Percentiles rank a stretch among this genome's conserved stretches.
Evolutionary conservation across 768 basidiomycete genomes (phyloP).

Genomic region (Hygrocybe coccinea): DNA sequence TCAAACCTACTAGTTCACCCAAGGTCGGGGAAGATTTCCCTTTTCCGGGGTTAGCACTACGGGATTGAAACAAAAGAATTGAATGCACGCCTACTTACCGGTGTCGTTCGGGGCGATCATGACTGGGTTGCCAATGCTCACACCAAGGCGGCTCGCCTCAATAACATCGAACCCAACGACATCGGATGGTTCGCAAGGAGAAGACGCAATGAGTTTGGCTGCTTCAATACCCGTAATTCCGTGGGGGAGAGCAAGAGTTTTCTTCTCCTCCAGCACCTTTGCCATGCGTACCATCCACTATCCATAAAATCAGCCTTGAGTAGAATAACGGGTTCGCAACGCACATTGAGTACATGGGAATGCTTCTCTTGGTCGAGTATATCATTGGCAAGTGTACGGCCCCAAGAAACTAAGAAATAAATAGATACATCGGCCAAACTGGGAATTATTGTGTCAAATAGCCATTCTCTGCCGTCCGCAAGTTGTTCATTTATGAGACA

Average conservation of each 20-base stretch:
- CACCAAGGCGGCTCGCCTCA: slow-evolving; percentile 41
- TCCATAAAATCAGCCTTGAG: slow-evolving; percentile 4
- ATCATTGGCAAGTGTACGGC: slow-evolving; percentile 31
- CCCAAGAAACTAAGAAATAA: slow-evolving; percentile 48
- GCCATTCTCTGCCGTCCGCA: slow-evolving; percentile 51
- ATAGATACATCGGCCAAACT: slow-evolving; percentile 50
- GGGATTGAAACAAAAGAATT: neutral
- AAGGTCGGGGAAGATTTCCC: slow-evolving; percentile 40
- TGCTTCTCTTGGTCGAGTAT: slow-evolving; percentile 37
- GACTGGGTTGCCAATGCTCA: slow-evolving; percentile 37
- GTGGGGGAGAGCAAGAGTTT: slow-evolving; percentile 18
- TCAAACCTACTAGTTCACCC: slow-evolving; percentile 49
- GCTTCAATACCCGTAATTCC: slow-evolving; percentile 40
- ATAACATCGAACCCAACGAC: slow-evolving; percentile 42
- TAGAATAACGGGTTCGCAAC: slow-evolving; percentile 5
- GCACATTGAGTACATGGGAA: slow-evolving; percentile 40
- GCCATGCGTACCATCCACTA: slow-evolving; percentile 48
- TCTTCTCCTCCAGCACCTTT: slow-evolving; percentile 28
- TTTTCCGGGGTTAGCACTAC: slow-evolving; percentile 8
- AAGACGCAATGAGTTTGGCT: slow-evolving; percentile 36
- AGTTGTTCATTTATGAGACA: slow-evolving; percentile 41
- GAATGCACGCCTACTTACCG: slow-evolving; percentile 29
- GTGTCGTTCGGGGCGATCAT: slow-evolving; percentile 45
- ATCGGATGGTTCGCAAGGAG: slow-evolving; percentile 34
- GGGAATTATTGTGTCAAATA: slow-evolving; percentile 50